These are phyloP conservation scores for Acephala macrosclerotiorum DNA, from an alignment of 2,329 filamentous ascomycete species.

Conservation along the genomic window DNA sequence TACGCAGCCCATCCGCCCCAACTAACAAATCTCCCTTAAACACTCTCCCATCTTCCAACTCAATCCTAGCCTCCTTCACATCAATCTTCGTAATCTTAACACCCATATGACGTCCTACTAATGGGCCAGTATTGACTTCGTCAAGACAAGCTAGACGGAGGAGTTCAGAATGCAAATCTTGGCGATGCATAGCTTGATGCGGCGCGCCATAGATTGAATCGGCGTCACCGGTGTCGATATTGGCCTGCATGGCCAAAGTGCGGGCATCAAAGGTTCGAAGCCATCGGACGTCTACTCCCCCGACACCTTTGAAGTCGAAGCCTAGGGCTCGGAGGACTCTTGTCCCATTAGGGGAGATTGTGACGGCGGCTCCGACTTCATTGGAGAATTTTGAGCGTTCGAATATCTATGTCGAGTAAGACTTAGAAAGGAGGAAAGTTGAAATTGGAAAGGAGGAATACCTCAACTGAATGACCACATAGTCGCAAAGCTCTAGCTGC, in stretches of 20 bases:
- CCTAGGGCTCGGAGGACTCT: conserved; percentile 48
- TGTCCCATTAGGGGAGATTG: conserved; percentile 48
- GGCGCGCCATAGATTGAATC: not conserved
- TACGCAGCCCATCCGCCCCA: not conserved
- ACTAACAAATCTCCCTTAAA: not conserved
- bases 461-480: not conserved
- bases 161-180: conserved; percentile 5
- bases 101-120: not conserved
- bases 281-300: conserved; percentile 6
- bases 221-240: not conserved
- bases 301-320: conserved; percentile 36
- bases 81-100: not conserved
- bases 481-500: conserved; percentile 36
- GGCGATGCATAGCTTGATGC: conserved; percentile 8
- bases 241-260: not conserved
- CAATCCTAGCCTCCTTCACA: not conserved
- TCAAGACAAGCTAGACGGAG: not conserved
- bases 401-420: conserved; percentile 38
- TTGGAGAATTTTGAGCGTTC: conserved; percentile 48
- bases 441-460: not conserved
- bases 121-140: not conserved
- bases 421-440: not conserved
- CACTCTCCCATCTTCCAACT: not conserved
- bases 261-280: not conserved
- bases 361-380: conserved; percentile 50